Conservation (phyloP, 495 filamentous ascomycete species). For the Aspergillus bertholletiae region DNA sequence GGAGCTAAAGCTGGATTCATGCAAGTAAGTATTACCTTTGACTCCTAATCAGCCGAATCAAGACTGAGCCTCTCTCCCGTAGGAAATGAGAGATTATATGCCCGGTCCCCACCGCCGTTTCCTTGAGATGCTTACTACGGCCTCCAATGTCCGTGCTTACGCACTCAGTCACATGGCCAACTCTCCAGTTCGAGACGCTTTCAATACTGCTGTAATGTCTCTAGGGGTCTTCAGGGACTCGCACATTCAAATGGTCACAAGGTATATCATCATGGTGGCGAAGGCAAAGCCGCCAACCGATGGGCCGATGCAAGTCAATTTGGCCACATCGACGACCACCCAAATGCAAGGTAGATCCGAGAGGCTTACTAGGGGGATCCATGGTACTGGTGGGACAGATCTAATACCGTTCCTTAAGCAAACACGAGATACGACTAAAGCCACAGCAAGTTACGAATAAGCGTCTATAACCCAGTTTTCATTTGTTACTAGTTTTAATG, state of each 20-base stretch:
- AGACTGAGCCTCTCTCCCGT: not conserved
- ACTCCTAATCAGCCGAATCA: too few species aligned
- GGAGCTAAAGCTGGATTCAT: conserved; percentile 24
- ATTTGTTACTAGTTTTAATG: not conserved
- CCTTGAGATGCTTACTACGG: conserved; percentile 65
- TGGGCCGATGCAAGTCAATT: conserved; percentile 19
- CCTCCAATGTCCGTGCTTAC: conserved; percentile 81
- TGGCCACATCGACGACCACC: conserved; percentile 26
- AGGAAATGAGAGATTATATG: conserved; percentile 97
- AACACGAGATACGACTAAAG: conserved; percentile 77
- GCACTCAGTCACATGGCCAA: conserved; percentile 59
- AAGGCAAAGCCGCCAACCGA: conserved; percentile 16
- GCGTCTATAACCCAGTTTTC: not conserved
- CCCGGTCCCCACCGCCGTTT: conserved; percentile 88
- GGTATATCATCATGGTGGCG: conserved; percentile 76
- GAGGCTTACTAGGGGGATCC: conserved; percentile 38
- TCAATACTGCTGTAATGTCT: conserved; percentile 81
- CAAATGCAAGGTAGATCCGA: conserved; percentile 19
- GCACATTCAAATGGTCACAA: conserved; percentile 89
- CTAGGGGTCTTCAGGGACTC: conserved; percentile 80
- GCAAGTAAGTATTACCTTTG: conserved; percentile 21
- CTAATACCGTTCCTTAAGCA: conserved; percentile 90
- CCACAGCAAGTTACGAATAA: conserved; percentile 21
- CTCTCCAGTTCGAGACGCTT: conserved; percentile 67
- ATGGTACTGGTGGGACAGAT: conserved; percentile 86